Base-by-base conservation (phyloP, 495 filamentous ascomycete species). In the Penicillium malachiteum region DNA sequence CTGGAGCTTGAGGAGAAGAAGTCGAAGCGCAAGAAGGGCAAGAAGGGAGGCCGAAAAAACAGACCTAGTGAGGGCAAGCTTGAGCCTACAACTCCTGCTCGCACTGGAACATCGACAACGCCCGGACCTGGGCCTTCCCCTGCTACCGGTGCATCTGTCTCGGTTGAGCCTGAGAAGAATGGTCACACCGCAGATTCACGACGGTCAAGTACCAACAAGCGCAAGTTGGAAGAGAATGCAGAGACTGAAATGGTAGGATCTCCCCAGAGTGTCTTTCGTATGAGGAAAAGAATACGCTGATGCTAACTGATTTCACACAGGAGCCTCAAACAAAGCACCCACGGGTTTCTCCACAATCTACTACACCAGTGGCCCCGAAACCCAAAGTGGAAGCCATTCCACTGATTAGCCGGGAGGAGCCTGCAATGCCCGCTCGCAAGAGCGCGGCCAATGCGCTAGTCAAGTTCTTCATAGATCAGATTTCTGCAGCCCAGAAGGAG, bases 401-500 rank as follows among this genome's bases (percentile, higher is more conserved):
- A 11, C 17, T 52, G 31, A 48, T 17, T 16, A 65, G 65, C 18
- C 55, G 75, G 14, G 70, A 76, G 38, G 78, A 83, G 31, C 71
- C 81, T 39, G 59, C 70, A 32, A 75, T 73, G 18, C 62, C 71
- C 5, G 74, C 80, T 54, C 79, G 83, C 48, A 78, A 68, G 63
- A 78, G 71, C 49, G 69, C 74, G 49, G 84, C 80, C 13, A 70
- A 61, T 18, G 76, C 74, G 45, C 68, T 86, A 39, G 69, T 81
- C 43, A 84, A 78, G 56, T 64, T 78, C 40, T 79, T 89, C 57
- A 71, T 78, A 66, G 71, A 78, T 50, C 74, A 79, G 56, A 73
- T 83, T 46, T 71, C 78, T 46, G 69, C 73, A 30, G 75, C 80
- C 6, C 70, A 78, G 52, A 79, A 82, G 61, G 61, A 74, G 38